Percentiles rank a stretch among this genome's conserved stretches.
phyloP scores from a whole-genome alignment of 2,329 filamentous ascomycete species.

The Nothophoma quercina region DNA sequence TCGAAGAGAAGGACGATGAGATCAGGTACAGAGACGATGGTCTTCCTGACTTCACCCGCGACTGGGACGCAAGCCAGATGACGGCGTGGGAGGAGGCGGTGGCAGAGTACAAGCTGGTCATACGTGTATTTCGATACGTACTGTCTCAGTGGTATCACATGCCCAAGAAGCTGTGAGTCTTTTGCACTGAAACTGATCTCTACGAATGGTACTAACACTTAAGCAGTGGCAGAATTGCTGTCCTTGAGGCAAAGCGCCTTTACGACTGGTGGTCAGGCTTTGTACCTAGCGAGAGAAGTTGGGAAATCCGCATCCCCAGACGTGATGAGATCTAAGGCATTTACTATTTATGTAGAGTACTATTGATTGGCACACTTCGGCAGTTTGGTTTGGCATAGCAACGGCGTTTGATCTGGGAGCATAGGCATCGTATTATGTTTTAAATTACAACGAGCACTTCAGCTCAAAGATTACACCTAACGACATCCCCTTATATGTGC shows the following conservation, averaged over 20 bases:
- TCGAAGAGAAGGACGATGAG: conserved; percentile 29
- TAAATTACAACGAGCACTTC: background rate
- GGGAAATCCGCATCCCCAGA: conserved; percentile 56
- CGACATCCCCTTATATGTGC: too few relatives aligned
- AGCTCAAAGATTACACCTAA: background rate
- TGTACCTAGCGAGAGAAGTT: conserved; percentile 63
- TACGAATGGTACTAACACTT: conserved; percentile 16
- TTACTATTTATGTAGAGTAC: too few relatives aligned
- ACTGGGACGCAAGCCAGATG: conserved; percentile 52
- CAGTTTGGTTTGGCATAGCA: conserved; percentile 22
- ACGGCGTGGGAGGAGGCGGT: conserved; percentile 66
- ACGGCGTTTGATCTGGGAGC: conserved; percentile 7
- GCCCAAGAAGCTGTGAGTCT: conserved; percentile 73
- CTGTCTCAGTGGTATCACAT: conserved; percentile 73
- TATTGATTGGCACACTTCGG: background rate
- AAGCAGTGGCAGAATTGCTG: conserved; percentile 59
- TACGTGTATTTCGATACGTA: conserved; percentile 70
- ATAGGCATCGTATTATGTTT: conserved; percentile 3
- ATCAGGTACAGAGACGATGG: conserved; percentile 45
- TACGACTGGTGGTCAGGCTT: conserved; percentile 71
- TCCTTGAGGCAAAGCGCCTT: conserved; percentile 62
- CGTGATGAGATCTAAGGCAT: conserved; percentile 36
- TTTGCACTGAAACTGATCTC: background rate
- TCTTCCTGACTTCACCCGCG: conserved; percentile 51
- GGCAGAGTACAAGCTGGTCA: conserved; percentile 70